Base-by-base conservation (phyloP, 2,329 filamentous ascomycete species). In the Scedosporium apiospermum region DNA sequence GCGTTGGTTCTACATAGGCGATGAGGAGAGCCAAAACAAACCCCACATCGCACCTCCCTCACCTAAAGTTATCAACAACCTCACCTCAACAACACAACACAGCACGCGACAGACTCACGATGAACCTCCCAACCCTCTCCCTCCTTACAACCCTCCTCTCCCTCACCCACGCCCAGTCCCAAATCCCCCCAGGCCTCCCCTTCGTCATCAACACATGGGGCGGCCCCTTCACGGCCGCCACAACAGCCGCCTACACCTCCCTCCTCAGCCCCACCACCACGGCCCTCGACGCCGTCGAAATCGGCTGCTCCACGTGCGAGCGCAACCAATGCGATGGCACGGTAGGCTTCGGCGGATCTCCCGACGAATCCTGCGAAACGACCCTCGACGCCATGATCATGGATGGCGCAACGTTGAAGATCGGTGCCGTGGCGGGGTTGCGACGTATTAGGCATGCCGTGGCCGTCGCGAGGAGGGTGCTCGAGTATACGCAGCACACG, bases 361-460 rank as follows among this genome's bases (percentile, higher is more conserved):
- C 81, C 0, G 81, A 82, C 65, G 82, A 84, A 68, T 69, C 71
- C 38, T 84, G 82, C 71, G 82, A 84, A 72, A 84, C 82, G 3
- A 83, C 81, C 0, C 79, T 84, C 14, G 82, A 84, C 70, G 81
- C 82, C n/a, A 76, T 84, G 74, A 77, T 84, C 69, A 83, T 84
- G 77, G 81, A 84, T 68, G 81, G 82, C 30, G 71, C 70, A 0
- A 80, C 74, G n/a, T 75, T 84, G 72, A 81, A 82, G 16, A 75
- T 77, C 0, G 82, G 82, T 51, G 80, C 81, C 4, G 81, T 84
- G 4, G 82, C 80, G 0, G 78, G 74, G 0, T 71, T 84, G 21
- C 76, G 81, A 4, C 75, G 81, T 44, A 70, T 84, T 21, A 74
- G 71, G 46, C 72, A 80, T 64, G 81, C 80, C 51, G 74, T 82